Evolutionary conservation across 768 basidiomycete genomes (phyloP).

Genomic region (Hemileccinum rubropunctum): DNA sequence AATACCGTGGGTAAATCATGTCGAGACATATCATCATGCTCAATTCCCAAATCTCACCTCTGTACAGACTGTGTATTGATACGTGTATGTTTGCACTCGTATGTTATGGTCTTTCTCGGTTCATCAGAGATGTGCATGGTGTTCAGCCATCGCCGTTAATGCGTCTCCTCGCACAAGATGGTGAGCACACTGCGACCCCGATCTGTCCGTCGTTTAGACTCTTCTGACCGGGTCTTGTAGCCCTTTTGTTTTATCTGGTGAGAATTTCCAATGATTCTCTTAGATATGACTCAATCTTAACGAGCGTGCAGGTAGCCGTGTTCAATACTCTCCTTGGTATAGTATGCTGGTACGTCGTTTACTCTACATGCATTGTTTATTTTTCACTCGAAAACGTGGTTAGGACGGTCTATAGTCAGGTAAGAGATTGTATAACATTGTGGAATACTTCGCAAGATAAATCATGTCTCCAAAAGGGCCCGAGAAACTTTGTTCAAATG

Average conservation of each 20-base stretch:
- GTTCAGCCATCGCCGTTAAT: not conserved
- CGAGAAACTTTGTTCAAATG: not conserved
- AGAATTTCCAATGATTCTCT: not conserved
- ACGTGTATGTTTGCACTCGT: not conserved
- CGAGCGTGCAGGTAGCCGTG: not conserved
- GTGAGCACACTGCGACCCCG: constrained; percentile 3
- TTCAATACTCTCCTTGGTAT: not conserved
- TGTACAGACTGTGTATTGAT: constrained; percentile 4
- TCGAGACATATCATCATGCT: not conserved
- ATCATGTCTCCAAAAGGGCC: not conserved
- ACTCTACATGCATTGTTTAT: not conserved
- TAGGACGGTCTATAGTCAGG: not conserved
- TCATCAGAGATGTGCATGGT: not conserved
- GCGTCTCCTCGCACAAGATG: constrained; percentile 3
- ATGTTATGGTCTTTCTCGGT: not conserved
- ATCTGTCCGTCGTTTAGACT: not conserved
- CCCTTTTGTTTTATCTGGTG: not conserved
- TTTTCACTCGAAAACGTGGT: not conserved
- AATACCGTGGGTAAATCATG: not conserved
- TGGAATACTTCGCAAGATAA: not conserved
- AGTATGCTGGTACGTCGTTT: constrained; percentile 1
- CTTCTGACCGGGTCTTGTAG: not conserved
- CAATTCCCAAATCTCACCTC: not conserved
- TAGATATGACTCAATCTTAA: not conserved
- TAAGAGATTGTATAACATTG: not conserved